Evolutionary conservation across 257 asterid species (phyloP).

Genomic region (Catharanthus roseus): DNA sequence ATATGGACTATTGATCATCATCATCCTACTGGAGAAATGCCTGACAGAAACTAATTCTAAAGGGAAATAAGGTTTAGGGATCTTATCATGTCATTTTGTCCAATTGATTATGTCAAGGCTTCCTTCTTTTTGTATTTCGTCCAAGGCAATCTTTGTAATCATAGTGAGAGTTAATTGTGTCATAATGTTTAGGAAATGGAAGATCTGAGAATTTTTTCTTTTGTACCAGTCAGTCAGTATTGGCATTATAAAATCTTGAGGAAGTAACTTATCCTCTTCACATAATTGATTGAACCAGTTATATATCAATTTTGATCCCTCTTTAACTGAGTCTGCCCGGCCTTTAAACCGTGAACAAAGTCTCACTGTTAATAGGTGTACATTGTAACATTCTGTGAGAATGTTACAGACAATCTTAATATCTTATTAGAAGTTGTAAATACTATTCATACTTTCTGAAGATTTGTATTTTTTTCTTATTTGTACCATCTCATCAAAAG

Average conservation of each 20-base stretch:
- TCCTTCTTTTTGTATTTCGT: constrained; percentile 1
- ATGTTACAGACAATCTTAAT: too few relatives aligned
- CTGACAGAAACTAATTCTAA: constrained; percentile 12
- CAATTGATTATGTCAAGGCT: neutral
- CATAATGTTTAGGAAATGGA: constrained; percentile 4
- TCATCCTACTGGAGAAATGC: neutral
- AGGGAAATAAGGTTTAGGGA: constrained; percentile 8
- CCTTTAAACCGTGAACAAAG: too few relatives aligned
- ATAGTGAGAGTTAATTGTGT: constrained; percentile 11
- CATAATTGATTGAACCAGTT: neutral
- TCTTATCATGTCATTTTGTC: neutral
- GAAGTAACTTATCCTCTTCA: neutral
- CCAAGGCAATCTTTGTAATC: constrained; percentile 16
- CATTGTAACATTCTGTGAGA: too few relatives aligned
- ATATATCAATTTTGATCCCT: neutral
- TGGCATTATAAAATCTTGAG: neutral
- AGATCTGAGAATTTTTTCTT: constrained; percentile 7
- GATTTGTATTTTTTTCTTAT: too few relatives aligned
- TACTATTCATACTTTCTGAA: too few relatives aligned
- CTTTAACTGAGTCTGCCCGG: too few relatives aligned
- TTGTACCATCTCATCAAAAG: too few relatives aligned
- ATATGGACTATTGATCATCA: constrained; percentile 57
- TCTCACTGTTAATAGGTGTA: too few relatives aligned
- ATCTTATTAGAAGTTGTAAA: too few relatives aligned
- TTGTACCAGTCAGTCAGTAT: too few relatives aligned